Evolutionary conservation across 1,139 yeast species (phyloP).

Genomic region (Suhomyces maxii): DNA sequence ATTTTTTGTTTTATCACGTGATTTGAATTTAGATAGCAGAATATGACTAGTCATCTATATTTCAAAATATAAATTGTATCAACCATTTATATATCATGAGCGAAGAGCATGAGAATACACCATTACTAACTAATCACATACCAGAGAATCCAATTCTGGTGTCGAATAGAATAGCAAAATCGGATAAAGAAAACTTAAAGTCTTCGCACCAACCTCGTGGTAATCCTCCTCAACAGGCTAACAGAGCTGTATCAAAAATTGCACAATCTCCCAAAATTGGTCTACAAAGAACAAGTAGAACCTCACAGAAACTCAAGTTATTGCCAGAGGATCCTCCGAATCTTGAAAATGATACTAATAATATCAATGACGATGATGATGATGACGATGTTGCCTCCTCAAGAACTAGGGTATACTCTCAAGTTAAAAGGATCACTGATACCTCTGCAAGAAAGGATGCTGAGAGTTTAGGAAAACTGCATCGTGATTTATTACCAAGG

Average conservation of each 20-base stretch:
- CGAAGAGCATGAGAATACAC: conserved; percentile 20
- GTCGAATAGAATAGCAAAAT: conserved; percentile 3
- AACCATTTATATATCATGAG: not conserved
- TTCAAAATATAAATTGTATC: too few relatives aligned
- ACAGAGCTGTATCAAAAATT: conserved; percentile 25
- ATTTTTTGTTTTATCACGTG: not conserved
- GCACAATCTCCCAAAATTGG: conserved; percentile 55
- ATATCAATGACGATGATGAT: conserved; percentile 29
- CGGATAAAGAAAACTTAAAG: conserved; percentile 1
- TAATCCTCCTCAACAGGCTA: conserved; percentile 16
- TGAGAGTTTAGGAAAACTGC: conserved; percentile 86
- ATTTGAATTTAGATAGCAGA: not conserved
- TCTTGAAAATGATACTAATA: conserved; percentile 19
- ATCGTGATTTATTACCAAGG: conserved; percentile 78
- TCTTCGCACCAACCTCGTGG: conserved; percentile 4
- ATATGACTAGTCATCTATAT: not conserved
- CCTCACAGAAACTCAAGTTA: conserved; percentile 81
- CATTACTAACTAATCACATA: conserved; percentile 29
- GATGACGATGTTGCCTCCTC: conserved; percentile 21
- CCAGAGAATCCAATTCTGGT: conserved; percentile 33
- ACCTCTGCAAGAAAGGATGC: conserved; percentile 95
- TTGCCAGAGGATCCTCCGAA: conserved; percentile 75
- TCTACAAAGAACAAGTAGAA: conserved; percentile 84
- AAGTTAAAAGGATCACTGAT: conserved; percentile 81
- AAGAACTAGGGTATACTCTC: conserved; percentile 69